A percentile compares a stretch with the other conserved stretches of the same genome.
Evolutionary conservation across 805 yeast genomes (phyloP).

Genomic region (Clavispora phyllophila): DNA sequence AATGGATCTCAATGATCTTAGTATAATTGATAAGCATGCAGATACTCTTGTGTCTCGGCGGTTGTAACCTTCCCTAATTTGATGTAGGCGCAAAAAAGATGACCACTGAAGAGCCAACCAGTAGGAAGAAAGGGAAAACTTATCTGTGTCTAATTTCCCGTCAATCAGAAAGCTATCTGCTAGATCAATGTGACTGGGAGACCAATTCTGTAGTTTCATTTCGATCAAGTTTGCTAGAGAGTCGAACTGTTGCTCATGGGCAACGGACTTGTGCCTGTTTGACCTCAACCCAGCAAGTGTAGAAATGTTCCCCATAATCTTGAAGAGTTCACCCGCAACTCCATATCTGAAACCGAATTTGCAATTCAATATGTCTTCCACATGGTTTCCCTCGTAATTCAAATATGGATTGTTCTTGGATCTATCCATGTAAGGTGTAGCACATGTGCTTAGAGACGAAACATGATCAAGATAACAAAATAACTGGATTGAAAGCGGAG

Average conservation of each 20-base stretch:
- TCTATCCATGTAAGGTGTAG: slow-evolving; percentile 9
- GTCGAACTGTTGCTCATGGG: slow-evolving; percentile 19
- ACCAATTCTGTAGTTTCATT: slow-evolving; percentile 23
- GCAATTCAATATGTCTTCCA: slow-evolving; percentile 17
- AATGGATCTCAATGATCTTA: slow-evolving; percentile 17
- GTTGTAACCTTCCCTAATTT: slow-evolving; percentile 23
- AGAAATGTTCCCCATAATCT: slow-evolving; percentile 22
- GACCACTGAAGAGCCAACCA: slow-evolving; percentile 26
- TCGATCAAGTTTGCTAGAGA: slow-evolving; percentile 21
- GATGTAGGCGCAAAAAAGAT: slow-evolving; percentile 23
- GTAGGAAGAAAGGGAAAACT: slow-evolving; percentile 14
- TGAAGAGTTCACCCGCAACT: slow-evolving; percentile 25
- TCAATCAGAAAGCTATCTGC: slow-evolving; percentile 8
- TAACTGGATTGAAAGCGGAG: slow-evolving; percentile 20
- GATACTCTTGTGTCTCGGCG: slow-evolving; percentile 18
- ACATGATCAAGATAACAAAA: slow-evolving; percentile 25
- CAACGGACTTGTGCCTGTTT: slow-evolving; percentile 11
- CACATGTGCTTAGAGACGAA: slow-evolving; percentile 23
- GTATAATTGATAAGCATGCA: slow-evolving; percentile 19
- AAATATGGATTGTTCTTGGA: slow-evolving; percentile 4
- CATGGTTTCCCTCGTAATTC: slow-evolving; percentile 8
- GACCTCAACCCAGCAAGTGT: slow-evolving; percentile 20
- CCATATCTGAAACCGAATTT: slow-evolving; percentile 25
- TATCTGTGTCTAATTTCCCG: slow-evolving; percentile 6
- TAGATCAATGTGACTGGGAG: slow-evolving; percentile 11